phyloP scores from a whole-genome alignment of 2,329 filamentous ascomycete genomes.

The Nemania abortiva region DNA sequence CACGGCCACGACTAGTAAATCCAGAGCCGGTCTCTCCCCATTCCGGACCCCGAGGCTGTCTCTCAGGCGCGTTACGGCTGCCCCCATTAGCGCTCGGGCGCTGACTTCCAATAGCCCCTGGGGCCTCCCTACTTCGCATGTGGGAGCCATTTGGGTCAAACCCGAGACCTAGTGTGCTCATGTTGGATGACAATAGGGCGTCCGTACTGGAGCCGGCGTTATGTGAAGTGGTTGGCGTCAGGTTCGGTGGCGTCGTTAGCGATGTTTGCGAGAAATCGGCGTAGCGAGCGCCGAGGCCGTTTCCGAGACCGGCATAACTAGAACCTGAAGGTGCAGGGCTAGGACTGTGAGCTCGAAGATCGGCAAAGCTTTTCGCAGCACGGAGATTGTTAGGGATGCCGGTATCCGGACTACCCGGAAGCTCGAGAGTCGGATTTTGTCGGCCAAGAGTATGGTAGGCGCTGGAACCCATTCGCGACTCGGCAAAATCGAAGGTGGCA shows the following conservation, averaged over 20 bases:
- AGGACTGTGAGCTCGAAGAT: slow-evolving; percentile 93
- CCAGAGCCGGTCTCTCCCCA: slow-evolving; percentile 66
- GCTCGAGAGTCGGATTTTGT: slow-evolving; percentile 86
- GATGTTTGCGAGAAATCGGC: slow-evolving; percentile 51
- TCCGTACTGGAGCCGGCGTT: slow-evolving; percentile 51
- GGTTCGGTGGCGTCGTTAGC: slow-evolving; percentile 51
- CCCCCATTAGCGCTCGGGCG: slow-evolving; percentile 64
- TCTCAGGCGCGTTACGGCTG: slow-evolving; percentile 64
- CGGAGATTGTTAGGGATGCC: slow-evolving; percentile 83
- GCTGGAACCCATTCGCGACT: slow-evolving; percentile 72
- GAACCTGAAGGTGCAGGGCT: slow-evolving; percentile 91
- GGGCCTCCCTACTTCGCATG: slow-evolving; percentile 60
- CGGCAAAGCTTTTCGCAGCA: slow-evolving; percentile 95
- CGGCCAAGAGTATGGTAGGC: slow-evolving; percentile 83
- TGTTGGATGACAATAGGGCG: slow-evolving; percentile 51
- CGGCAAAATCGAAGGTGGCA: slow-evolving; percentile 96
- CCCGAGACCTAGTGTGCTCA: slow-evolving; percentile 63
- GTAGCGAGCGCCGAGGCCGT: slow-evolving; percentile 58
- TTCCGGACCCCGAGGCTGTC: slow-evolving; percentile 73
- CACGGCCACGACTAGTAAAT: slow-evolving; percentile 67
- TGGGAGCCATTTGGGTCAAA: slow-evolving; percentile 59
- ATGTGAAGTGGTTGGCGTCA: slow-evolving; percentile 53
- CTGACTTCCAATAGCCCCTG: slow-evolving; percentile 75
- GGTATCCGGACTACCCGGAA: slow-evolving; percentile 81
- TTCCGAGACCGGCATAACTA: slow-evolving; percentile 73